Evolutionary conservation across 805 yeast species (phyloP).

Genomic region (Pichia nakasei): DNA sequence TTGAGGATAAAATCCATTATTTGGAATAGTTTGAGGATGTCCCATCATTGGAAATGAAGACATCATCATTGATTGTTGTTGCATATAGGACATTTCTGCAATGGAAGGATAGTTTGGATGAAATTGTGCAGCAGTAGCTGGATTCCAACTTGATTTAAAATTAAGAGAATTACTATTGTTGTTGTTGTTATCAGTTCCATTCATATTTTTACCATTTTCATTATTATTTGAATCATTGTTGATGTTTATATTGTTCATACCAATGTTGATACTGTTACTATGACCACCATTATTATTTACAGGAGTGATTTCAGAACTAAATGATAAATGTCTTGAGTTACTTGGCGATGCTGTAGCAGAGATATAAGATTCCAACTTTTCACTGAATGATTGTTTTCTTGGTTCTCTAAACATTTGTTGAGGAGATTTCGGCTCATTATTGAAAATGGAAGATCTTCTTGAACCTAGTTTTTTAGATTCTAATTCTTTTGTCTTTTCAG

Average conservation of each 20-base stretch:
- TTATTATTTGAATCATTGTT: background rate
- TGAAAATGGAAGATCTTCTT: slow-evolving; percentile 46
- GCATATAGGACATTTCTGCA: slow-evolving; percentile 11
- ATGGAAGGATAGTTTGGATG: slow-evolving; percentile 31
- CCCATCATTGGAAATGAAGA: slow-evolving; percentile 20
- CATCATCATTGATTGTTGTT: slow-evolving; percentile 10
- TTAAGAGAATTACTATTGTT: background rate
- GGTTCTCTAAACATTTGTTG: slow-evolving; percentile 25
- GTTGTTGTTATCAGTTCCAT: slow-evolving; percentile 21
- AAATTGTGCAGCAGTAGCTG: slow-evolving; percentile 53
- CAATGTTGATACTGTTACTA: too few relatives aligned
- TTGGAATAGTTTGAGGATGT: slow-evolving; percentile 28
- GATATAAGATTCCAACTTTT: slow-evolving; percentile 51
- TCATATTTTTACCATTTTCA: slow-evolving; percentile 1
- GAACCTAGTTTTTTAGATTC: slow-evolving; percentile 32
- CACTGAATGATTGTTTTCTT: slow-evolving; percentile 44
- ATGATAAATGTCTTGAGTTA: slow-evolving; percentile 23
- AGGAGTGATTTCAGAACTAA: slow-evolving; percentile 19
- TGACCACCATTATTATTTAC: slow-evolving; percentile 4
- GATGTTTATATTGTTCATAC: too few relatives aligned
- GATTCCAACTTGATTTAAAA: slow-evolving; percentile 49
- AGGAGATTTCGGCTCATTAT: slow-evolving; percentile 26
- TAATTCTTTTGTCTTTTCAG: slow-evolving; percentile 62
- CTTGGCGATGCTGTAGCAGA: slow-evolving; percentile 22
- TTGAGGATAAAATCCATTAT: slow-evolving; percentile 28